Base-by-base conservation (phyloP, 106 monocot genomes). In the Triglochin maritima region DNA sequence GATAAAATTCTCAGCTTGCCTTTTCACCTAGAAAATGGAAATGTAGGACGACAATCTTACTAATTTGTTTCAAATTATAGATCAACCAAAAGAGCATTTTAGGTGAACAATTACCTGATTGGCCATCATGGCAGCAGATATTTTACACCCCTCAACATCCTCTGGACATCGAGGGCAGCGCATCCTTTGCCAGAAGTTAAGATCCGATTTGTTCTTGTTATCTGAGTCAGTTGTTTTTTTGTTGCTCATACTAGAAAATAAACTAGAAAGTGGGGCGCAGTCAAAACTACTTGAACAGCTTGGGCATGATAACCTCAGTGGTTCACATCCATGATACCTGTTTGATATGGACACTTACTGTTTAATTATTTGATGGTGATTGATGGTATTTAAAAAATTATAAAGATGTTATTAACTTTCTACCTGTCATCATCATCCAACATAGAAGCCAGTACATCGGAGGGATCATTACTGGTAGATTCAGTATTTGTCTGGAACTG, bases 221-320 rank as follows among this genome's bases (percentile, higher is more conserved):
- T 80, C 67, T n/a, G 63, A 41, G 48, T 77, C 81, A 17, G 61
- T 73, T 53, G 12, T 43, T 48, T 12, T 72, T 59, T 0, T 70
- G 60, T 59, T 69, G 50, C 46, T 60, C 47, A 50, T 69, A 44
- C 50, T 51, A 64, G 77, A 80, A 48, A 95, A 59, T 50, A 95
- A 67, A 72, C 69, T 88, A 55, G 79, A 85, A 48, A 85, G 64
- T 67, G 96, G 81, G 17, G 96, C 88, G 72, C 90, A 96, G 5
- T 90, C 88, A 72, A 96, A 96, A 47, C 80, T 82, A 74, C 87
- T 57, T 10, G 87, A 90, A 63, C 96, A 96, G 73, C 91, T 84
- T 11, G 90, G 90, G 49, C 96, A 96, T 64, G 88, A 76, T 68
- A 96, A 69, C 57, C 71, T 60, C 44, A 96, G 73, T 16, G 88